phyloP scores from a whole-genome alignment of 345 rosid species.

The Bretschneidera sinensis region DNA sequence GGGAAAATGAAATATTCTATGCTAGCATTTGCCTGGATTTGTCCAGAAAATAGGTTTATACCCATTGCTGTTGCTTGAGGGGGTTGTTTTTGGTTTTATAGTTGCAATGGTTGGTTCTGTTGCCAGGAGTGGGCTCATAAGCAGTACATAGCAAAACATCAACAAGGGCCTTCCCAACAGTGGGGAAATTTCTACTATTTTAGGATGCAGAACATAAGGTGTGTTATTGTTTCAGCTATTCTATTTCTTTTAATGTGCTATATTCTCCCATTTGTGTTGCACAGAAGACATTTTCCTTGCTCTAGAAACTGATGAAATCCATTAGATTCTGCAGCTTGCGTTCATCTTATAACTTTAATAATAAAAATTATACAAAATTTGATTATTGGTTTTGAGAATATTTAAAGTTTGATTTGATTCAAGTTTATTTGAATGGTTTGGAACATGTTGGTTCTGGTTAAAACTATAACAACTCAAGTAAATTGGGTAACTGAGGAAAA shows the following conservation, averaged over 20 bases:
- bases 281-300: too few relatives aligned
- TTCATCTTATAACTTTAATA: too few relatives aligned
- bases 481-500: too few relatives aligned
- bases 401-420: too few relatives aligned
- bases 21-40: background rate
- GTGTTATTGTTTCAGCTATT: slow-evolving; percentile 10
- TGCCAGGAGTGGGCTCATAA: slow-evolving; percentile 96
- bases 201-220: slow-evolving; percentile 95
- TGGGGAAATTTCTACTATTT: slow-evolving; percentile 98
- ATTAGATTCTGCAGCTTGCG: too few relatives aligned
- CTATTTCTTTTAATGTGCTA: background rate
- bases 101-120: slow-evolving; percentile 4
- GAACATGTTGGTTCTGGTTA: too few relatives aligned
- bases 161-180: slow-evolving; percentile 84
- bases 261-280: too few relatives aligned
- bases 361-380: too few relatives aligned
- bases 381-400: too few relatives aligned
- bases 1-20: background rate
- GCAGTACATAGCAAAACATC: slow-evolving; percentile 82
- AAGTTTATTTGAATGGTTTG: too few relatives aligned
- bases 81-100: background rate
- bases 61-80: background rate
- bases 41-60: background rate
- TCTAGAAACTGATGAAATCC: background rate
- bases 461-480: too few relatives aligned